phyloP scores from a whole-genome alignment of 1,139 yeast genomes.

The Blastobotrys serpentis region DNA sequence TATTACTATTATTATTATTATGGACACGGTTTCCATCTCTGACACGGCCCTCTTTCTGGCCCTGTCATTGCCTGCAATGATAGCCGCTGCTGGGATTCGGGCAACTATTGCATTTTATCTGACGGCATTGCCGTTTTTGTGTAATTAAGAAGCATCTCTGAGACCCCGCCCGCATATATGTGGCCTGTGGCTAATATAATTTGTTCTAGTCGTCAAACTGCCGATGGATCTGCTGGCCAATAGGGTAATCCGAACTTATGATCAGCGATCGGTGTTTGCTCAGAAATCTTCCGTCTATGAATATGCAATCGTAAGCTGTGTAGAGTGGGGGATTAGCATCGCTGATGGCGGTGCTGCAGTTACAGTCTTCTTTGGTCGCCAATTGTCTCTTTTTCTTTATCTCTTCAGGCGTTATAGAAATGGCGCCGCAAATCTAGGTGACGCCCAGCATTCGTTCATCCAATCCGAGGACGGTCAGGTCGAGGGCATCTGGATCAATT shows the following conservation, averaged over 20 bases:
- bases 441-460: conserved; percentile 20
- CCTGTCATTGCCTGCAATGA: conserved; percentile 3
- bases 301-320: conserved; percentile 26
- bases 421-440: conserved; percentile 34
- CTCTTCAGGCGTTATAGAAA: conserved; percentile 30
- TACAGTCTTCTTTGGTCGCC: conserved; percentile 25
- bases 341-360: conserved; percentile 27
- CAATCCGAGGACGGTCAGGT: not conserved
- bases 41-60: conserved; percentile 23
- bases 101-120: conserved; percentile 11
- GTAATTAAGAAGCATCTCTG: conserved; percentile 7
- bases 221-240: conserved; percentile 27
- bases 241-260: conserved; percentile 26
- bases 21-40: conserved; percentile 26
- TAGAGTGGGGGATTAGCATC: conserved; percentile 26
- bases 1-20: too few relatives aligned
- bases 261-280: conserved; percentile 30
- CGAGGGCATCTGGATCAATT: conserved; percentile 40
- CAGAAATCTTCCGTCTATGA: conserved; percentile 31
- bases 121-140: conserved; percentile 15
- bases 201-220: conserved; percentile 21
- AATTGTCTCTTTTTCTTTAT: conserved; percentile 26
- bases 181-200: too few relatives aligned
- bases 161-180: conserved; percentile 3
- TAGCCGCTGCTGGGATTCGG: conserved; percentile 9